Evolutionary conservation across 2,329 filamentous ascomycete species (phyloP).

Genomic region (Curvularia hawaiiensis): DNA sequence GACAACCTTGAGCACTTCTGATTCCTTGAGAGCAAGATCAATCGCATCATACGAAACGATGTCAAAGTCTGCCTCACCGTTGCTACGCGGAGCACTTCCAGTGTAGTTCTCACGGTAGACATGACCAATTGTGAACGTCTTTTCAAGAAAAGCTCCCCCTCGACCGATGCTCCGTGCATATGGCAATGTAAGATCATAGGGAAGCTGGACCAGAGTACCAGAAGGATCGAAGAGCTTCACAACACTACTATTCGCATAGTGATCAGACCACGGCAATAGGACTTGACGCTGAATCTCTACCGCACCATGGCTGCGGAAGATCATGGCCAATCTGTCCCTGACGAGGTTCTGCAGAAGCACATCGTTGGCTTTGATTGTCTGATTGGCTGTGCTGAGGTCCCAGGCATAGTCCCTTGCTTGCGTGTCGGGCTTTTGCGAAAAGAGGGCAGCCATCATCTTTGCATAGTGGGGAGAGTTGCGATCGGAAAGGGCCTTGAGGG

Average conservation of each 20-base stretch:
- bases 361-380: conserved; percentile 54
- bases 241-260: conserved; percentile 72
- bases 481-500: conserved; percentile 80
- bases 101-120: conserved; percentile 82
- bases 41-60: conserved; percentile 83
- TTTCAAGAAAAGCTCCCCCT: conserved; percentile 67
- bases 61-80: conserved; percentile 94
- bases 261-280: conserved; percentile 80
- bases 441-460: conserved; percentile 86
- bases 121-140: conserved; percentile 84
- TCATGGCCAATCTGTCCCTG: conserved; percentile 72
- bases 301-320: conserved; percentile 90
- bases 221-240: conserved; percentile 81
- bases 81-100: conserved; percentile 80
- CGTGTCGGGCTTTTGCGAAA: conserved; percentile 71
- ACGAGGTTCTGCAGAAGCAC: conserved; percentile 74
- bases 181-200: conserved; percentile 89
- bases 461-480: conserved; percentile 85
- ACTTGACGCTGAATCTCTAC: conserved; percentile 76
- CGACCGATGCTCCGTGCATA: conserved; percentile 85
- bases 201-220: conserved; percentile 90
- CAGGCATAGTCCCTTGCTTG: conserved; percentile 73
- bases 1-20: conserved; percentile 90
- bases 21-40: conserved; percentile 87
- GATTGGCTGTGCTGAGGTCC: conserved; percentile 49